phyloP scores from a whole-genome alignment of 2,329 filamentous ascomycete species.

The Aspergillus floridensis region DNA sequence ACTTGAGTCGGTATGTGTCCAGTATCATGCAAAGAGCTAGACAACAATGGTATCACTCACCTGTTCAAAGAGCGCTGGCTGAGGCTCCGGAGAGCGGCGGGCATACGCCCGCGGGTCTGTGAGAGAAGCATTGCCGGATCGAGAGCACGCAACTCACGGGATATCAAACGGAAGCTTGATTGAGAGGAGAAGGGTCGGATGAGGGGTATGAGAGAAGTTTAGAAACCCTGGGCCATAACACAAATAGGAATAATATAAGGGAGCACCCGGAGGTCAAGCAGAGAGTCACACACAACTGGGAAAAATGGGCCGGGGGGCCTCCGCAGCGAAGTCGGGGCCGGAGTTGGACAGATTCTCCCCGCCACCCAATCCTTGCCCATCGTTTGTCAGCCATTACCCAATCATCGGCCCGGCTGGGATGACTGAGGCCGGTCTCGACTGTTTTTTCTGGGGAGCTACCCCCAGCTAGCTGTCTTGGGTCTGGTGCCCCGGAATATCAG shows the following conservation, averaged over 20 bases:
- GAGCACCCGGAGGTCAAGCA: not conserved
- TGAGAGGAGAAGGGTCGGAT: not conserved
- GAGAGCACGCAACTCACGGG: conserved; percentile 2
- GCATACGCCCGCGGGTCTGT: conserved; percentile 26
- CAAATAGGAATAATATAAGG: conserved; percentile 1
- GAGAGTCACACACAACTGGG: conserved; percentile 4
- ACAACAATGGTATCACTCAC: conserved; percentile 5
- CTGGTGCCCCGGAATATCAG: not conserved
- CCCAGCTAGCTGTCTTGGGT: not conserved
- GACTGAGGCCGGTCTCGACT: not conserved
- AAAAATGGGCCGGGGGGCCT: conserved; percentile 5
- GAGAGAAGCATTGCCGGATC: conserved; percentile 12
- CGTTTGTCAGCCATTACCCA: conserved; percentile 3
- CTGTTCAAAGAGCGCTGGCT: conserved; percentile 13
- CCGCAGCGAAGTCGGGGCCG: conserved; percentile 9
- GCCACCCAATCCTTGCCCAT: conserved; percentile 2
- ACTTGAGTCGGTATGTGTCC: not conserved
- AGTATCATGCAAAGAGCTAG: conserved; percentile 3
- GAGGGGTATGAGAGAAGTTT: not conserved
- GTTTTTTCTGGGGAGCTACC: not conserved
- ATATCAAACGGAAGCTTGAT: not conserved
- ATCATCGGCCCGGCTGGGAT: not conserved
- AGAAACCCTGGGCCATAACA: not conserved
- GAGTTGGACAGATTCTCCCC: conserved; percentile 5
- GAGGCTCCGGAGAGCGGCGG: conserved; percentile 27